phyloP scores from a whole-genome alignment of 1,139 yeast genomes.

The Martiniozyma asiatica region DNA sequence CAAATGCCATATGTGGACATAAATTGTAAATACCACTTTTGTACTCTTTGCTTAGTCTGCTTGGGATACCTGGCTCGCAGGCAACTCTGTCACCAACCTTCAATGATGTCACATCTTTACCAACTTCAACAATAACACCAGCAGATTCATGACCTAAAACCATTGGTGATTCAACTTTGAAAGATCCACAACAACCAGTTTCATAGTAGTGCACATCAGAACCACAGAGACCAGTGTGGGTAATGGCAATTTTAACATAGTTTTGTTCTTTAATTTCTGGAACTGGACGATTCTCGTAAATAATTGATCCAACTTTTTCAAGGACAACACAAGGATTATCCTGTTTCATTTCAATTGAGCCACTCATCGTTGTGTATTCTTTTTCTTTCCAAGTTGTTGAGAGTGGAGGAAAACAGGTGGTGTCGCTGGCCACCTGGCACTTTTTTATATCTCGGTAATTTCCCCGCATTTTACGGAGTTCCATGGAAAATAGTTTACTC shows the following conservation, averaged over 20 bases:
- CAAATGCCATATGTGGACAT: conserved; percentile 76
- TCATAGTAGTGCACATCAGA: conserved; percentile 77
- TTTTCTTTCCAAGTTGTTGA: no score
- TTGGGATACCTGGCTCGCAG: conserved; percentile 72
- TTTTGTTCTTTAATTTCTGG: conserved; percentile 53
- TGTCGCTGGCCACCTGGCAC: no score
- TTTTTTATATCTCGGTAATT: no score
- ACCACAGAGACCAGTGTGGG: conserved; percentile 80
- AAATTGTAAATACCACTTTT: conserved; percentile 67
- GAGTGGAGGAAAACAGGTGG: no score
- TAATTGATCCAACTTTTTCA: conserved; percentile 50
- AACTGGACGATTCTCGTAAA: conserved; percentile 51
- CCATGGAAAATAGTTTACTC: no score
- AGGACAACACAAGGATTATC: conserved; percentile 61
- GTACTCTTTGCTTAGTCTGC: conserved; percentile 62
- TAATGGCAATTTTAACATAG: conserved; percentile 65
- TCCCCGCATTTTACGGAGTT: no score
- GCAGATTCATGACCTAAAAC: conserved; percentile 30
- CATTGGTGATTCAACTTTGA: conserved; percentile 37
- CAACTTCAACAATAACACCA: conserved; percentile 60
- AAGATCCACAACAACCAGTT: conserved; percentile 69
- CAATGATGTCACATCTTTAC: conserved; percentile 44
- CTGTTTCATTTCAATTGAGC: conserved; percentile 6
- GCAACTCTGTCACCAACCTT: conserved; percentile 76
- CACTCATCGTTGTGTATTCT: neutral